Conservation (phyloP, 345 rosid species). For the Linum trigynum region DNA sequence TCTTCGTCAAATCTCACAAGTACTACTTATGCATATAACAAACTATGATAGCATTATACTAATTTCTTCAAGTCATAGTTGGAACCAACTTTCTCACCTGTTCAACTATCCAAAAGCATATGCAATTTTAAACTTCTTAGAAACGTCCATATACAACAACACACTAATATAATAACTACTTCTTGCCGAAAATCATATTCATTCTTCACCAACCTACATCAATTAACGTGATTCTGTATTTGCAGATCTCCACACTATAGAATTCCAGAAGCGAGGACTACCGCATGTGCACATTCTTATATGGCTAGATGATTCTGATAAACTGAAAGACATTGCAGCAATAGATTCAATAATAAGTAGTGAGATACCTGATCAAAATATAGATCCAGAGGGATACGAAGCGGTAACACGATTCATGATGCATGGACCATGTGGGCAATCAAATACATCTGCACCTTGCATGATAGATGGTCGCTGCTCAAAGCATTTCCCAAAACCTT, state of each 20-base stretch:
- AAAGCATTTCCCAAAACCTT: neutral
- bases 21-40: too few relatives aligned
- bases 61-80: too few relatives aligned
- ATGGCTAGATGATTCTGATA: neutral
- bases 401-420: neutral
- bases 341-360: neutral
- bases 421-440: conserved; percentile 6
- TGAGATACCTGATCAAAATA: neutral
- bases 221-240: too few relatives aligned
- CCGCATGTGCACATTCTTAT: neutral
- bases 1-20: too few relatives aligned
- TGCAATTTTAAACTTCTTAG: too few relatives aligned
- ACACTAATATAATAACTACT: too few relatives aligned
- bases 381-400: neutral
- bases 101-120: too few relatives aligned
- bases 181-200: too few relatives aligned
- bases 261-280: neutral
- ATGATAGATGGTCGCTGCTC: neutral
- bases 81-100: neutral
- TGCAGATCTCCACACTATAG: neutral
- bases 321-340: neutral
- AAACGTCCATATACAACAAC: too few relatives aligned
- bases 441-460: neutral
- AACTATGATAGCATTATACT: too few relatives aligned
- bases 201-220: neutral